Conservation (phyloP, 805 yeast species). For the Tetrapisispora nanseiensis region DNA sequence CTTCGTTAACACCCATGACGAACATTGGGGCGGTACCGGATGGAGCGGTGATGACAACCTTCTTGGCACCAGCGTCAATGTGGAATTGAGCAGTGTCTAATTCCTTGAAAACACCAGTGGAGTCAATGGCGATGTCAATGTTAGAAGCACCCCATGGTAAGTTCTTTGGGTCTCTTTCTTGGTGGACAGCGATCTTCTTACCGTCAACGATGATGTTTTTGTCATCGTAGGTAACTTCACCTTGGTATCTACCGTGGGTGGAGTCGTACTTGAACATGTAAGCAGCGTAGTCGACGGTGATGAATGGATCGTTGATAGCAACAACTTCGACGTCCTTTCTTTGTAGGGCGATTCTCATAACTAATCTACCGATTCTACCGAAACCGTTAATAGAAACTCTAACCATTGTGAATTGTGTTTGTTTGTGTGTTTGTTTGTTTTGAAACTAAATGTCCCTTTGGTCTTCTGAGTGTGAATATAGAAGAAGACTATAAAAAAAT, state of each 20-base stretch:
- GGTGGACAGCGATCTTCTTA: slow-evolving; percentile 39
- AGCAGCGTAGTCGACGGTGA: slow-evolving; percentile 58
- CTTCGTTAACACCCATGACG: slow-evolving; percentile 61
- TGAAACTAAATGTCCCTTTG: slow-evolving; percentile 10
- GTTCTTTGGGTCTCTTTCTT: slow-evolving; percentile 57
- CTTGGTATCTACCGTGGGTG: slow-evolving; percentile 55
- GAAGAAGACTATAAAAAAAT: not conserved
- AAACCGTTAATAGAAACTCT: slow-evolving; percentile 61
- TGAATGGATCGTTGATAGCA: slow-evolving; percentile 63
- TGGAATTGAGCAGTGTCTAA: slow-evolving; percentile 58
- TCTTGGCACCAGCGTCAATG: slow-evolving; percentile 65
- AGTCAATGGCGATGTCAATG: slow-evolving; percentile 57
- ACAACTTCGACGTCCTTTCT: slow-evolving; percentile 48
- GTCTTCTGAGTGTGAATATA: not conserved
- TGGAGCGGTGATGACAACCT: slow-evolving; percentile 64
- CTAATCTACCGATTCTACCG: slow-evolving; percentile 67
- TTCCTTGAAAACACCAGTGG: slow-evolving; percentile 65
- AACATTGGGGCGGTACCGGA: slow-evolving; percentile 66
- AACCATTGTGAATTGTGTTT: slow-evolving; percentile 17
- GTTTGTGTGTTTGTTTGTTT: slow-evolving; percentile 5
- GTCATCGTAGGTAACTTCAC: slow-evolving; percentile 48
- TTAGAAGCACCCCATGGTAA: slow-evolving; percentile 59
- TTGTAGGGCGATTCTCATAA: slow-evolving; percentile 48
- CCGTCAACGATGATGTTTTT: slow-evolving; percentile 46
- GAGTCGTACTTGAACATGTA: slow-evolving; percentile 71